Evolutionary conservation across 2,329 filamentous ascomycete species (phyloP).

Genomic region (Cryoendolithus antarcticus): DNA sequence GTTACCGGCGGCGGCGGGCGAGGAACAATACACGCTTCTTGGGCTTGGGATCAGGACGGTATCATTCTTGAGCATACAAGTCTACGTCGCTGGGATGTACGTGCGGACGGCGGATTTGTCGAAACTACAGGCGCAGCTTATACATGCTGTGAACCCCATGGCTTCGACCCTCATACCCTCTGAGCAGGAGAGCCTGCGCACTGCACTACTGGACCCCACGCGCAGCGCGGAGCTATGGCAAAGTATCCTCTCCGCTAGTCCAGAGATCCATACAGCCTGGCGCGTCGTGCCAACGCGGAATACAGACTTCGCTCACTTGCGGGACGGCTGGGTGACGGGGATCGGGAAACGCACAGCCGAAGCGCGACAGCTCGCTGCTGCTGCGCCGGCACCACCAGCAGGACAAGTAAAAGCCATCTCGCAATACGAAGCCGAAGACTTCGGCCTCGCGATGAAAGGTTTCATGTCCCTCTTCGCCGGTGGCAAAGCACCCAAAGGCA

Average conservation of each 20-base stretch:
- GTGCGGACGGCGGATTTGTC: slow-evolving; percentile 73
- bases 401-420: slow-evolving; percentile 20
- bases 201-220: slow-evolving; percentile 55
- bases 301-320: slow-evolving; percentile 85
- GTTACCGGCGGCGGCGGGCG: slow-evolving; percentile 38
- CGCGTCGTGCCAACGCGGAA: slow-evolving; percentile 82
- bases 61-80: slow-evolving; percentile 77
- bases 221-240: slow-evolving; percentile 65
- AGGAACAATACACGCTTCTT: slow-evolving; percentile 71
- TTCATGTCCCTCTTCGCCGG: slow-evolving; percentile 77
- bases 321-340: slow-evolving; percentile 81
- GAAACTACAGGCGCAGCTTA: slow-evolving; percentile 63
- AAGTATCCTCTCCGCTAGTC: slow-evolving; percentile 47
- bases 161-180: slow-evolving; percentile 73
- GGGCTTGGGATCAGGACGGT: slow-evolving; percentile 82
- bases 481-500: slow-evolving; percentile 63
- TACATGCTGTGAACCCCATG: slow-evolving; percentile 60
- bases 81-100: slow-evolving; percentile 92
- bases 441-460: slow-evolving; percentile 59
- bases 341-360: slow-evolving; percentile 61
- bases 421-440: slow-evolving; percentile 58
- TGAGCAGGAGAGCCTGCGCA: slow-evolving; percentile 64
- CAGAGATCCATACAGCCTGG: slow-evolving; percentile 62
- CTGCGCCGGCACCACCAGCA: slow-evolving; percentile 2
- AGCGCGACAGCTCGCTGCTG: slow-evolving; percentile 31